Evolutionary conservation across 2,329 filamentous ascomycete genomes (phyloP).

Genomic region (Aspergillus terreus): DNA sequence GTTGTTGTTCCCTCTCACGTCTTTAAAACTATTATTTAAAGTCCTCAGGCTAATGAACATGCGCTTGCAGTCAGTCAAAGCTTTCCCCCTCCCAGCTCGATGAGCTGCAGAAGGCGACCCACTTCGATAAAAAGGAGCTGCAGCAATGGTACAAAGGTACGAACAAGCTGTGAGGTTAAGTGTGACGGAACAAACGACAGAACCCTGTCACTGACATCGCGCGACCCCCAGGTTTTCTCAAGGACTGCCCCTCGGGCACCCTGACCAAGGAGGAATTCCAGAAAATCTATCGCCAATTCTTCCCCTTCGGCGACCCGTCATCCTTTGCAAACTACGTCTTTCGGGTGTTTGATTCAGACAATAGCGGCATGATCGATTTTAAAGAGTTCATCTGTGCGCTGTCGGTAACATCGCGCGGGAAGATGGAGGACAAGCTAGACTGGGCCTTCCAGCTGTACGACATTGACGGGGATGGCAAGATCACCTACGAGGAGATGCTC

Average conservation of each 20-base stretch:
- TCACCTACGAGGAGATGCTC: constrained; percentile 98
- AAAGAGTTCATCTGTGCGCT: constrained; percentile 99
- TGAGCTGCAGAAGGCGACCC: constrained; percentile 93
- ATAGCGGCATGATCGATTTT: constrained; percentile 96
- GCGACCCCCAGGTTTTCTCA: constrained; percentile 72
- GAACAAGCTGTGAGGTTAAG: constrained; percentile 20
- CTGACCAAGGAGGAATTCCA: constrained; percentile 98
- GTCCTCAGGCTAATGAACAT: neutral
- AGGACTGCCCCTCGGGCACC: constrained; percentile 95
- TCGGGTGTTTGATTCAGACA: constrained; percentile 97
- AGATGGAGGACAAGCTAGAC: constrained; percentile 99
- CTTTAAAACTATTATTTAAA: neutral
- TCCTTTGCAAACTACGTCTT: constrained; percentile 99
- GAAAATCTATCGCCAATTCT: constrained; percentile 99
- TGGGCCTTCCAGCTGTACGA: constrained; percentile 99
- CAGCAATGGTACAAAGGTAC: constrained; percentile 99
- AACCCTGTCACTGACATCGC: constrained; percentile 1
- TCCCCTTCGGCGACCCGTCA: constrained; percentile 95
- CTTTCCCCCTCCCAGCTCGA: constrained; percentile 92
- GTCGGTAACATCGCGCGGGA: constrained; percentile 92
- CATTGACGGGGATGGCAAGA: constrained; percentile 98
- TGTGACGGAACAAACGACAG: no score
- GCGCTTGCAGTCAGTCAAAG: constrained; percentile 77
- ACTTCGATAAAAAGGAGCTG: constrained; percentile 99
- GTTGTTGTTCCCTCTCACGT: neutral